These are phyloP conservation scores for Kwoniella sp. DNA, from an alignment of 768 basidiomycete species.

Conservation along the genomic window DNA sequence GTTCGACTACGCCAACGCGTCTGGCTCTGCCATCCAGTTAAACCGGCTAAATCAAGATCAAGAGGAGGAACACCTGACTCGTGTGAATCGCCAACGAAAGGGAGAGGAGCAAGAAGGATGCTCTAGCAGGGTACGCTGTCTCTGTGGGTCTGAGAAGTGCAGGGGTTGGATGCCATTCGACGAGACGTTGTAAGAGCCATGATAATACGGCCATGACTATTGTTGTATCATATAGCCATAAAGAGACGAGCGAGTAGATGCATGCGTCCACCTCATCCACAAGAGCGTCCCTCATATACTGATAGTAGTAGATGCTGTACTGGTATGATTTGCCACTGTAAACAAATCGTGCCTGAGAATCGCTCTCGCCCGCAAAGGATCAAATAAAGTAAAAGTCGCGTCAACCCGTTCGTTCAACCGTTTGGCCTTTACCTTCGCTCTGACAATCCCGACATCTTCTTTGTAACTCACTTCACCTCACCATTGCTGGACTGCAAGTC, in stretches of 20 bases:
- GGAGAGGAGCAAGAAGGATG: neutral
- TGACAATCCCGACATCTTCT: neutral
- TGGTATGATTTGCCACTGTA: no score
- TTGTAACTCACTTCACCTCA: no score
- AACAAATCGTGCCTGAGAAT: neutral
- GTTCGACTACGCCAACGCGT: constrained; percentile 54
- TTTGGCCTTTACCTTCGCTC: neutral
- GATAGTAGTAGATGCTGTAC: no score
- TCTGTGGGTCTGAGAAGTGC: constrained; percentile 29
- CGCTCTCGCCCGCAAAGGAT: neutral
- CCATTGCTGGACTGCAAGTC: no score
- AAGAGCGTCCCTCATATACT: no score
- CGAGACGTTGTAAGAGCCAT: constrained; percentile 30
- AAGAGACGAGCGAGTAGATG: no score
- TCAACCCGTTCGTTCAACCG: neutral
- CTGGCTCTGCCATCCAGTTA: constrained; percentile 25
- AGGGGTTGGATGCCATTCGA: constrained; percentile 50
- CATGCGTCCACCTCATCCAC: no score
- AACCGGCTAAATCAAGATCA: neutral
- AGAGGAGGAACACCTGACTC: no score
- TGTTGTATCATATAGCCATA: no score
- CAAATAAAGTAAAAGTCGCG: neutral
- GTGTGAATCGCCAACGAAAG: neutral
- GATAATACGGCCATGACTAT: no score
- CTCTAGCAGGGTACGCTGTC: constrained; percentile 19